A percentile compares a stretch with the other conserved stretches of the same genome.
Conservation (phyloP, 495 filamentous ascomycete genomes). For the Penicillium lividum region DNA sequence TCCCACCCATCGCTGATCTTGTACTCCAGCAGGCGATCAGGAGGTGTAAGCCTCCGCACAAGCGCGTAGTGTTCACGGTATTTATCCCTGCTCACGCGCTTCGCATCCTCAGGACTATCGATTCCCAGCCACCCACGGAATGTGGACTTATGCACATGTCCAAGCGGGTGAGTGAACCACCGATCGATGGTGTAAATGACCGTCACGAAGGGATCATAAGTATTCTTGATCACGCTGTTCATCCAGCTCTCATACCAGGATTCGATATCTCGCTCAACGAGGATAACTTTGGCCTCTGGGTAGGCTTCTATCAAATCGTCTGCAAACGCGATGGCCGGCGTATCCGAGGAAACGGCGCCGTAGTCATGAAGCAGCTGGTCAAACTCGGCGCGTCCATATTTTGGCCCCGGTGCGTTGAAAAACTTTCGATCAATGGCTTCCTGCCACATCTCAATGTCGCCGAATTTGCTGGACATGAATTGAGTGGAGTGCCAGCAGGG, state of each 20-base stretch:
- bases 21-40: constrained; percentile 44
- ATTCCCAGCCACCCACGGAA: constrained; percentile 4
- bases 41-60: constrained; percentile 37
- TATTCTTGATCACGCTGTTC: constrained; percentile 10
- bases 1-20: constrained; percentile 39
- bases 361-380: constrained; percentile 14
- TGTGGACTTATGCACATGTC: constrained; percentile 1
- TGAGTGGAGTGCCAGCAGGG: constrained; percentile 21
- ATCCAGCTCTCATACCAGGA: constrained; percentile 36
- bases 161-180: not conserved
- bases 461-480: constrained; percentile 5
- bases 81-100: constrained; percentile 3
- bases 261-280: constrained; percentile 50
- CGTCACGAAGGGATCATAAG: constrained; percentile 1
- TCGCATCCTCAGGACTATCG: not conserved
- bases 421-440: constrained; percentile 12
- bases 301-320: constrained; percentile 58
- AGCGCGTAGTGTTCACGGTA: constrained; percentile 31
- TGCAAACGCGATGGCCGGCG: constrained; percentile 53
- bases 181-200: not conserved
- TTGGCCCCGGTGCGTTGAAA: constrained; percentile 5
- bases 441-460: constrained; percentile 12
- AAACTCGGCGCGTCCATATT: constrained; percentile 14
- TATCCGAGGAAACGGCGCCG: constrained; percentile 37
- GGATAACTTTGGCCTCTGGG: constrained; percentile 58